Percentiles rank a stretch among this genome's conserved stretches.
phyloP scores from a whole-genome alignment of 805 yeast species.

The Diddensiella transvaalensis region DNA sequence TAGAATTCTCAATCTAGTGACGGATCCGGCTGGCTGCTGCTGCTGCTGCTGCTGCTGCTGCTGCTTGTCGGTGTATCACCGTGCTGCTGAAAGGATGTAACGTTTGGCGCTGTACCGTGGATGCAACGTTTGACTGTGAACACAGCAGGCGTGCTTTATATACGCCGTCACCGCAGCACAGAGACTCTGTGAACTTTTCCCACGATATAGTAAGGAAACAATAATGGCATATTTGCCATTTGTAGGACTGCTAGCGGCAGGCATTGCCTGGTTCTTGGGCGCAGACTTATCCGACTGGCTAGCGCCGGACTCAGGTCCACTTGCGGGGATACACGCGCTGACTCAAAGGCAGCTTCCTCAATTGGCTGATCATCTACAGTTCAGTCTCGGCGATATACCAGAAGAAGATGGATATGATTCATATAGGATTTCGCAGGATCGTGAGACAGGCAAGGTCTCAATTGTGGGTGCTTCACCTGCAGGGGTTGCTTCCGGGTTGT shows the following conservation, averaged over 20 bases:
- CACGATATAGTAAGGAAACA: no score
- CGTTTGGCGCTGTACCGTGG: neutral
- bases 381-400: neutral
- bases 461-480: slow-evolving; percentile 9
- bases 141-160: no score
- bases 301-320: neutral
- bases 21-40: no score
- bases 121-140: neutral
- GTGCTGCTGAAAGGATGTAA: neutral
- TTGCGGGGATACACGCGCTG: neutral
- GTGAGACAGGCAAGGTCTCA: slow-evolving; percentile 3
- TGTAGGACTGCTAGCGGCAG: neutral
- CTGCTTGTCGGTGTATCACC: no score
- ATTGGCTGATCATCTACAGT: neutral
- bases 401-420: slow-evolving; percentile 3
- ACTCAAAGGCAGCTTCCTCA: neutral
- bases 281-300: neutral
- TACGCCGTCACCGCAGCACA: no score
- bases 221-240: neutral
- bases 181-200: no score
- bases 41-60: no score
- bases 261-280: neutral
- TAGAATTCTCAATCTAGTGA: no score
- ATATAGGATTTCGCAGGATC: slow-evolving; percentile 11
- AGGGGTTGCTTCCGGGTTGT: slow-evolving; percentile 13